phyloP scores from a whole-genome alignment of 2,329 filamentous ascomycete species.

The Hymenoscyphus fructigenus region DNA sequence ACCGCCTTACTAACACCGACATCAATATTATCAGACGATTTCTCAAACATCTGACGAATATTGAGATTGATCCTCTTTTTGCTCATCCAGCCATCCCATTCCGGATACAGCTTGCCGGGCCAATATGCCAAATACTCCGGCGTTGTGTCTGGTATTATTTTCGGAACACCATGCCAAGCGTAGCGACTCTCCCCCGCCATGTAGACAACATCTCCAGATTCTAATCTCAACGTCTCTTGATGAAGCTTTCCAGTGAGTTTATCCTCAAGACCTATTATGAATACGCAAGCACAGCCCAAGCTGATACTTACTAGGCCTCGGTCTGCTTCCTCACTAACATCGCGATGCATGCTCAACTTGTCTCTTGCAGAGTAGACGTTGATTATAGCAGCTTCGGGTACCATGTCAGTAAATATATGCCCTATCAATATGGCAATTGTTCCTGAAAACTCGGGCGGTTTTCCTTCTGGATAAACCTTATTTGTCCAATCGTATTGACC shows the following conservation, averaged over 20 bases:
- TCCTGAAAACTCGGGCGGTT: conserved; percentile 68
- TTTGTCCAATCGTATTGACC: conserved; percentile 96
- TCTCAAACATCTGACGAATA: conserved; percentile 77
- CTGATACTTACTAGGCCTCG: conserved; percentile 81
- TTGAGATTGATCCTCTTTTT: conserved; percentile 90
- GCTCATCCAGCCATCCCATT: conserved; percentile 85
- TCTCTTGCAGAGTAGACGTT: conserved; percentile 92
- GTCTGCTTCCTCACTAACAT: conserved; percentile 84
- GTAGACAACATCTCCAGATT: conserved; percentile 85
- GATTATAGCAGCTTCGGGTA: conserved; percentile 85
- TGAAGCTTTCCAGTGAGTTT: conserved; percentile 35
- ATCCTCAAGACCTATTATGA: conserved; percentile 68
- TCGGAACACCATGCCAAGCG: conserved; percentile 94
- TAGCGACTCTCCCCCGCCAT: conserved; percentile 82
- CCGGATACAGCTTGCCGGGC: conserved; percentile 56
- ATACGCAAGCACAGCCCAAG: conserved; percentile 85
- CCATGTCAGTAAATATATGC: conserved; percentile 71
- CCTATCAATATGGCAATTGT: conserved; percentile 71
- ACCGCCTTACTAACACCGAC: background rate
- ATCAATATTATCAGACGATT: background rate
- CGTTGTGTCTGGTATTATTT: conserved; percentile 77
- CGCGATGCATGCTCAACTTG: conserved; percentile 87
- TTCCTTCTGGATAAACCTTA: conserved; percentile 72
- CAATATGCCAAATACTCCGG: conserved; percentile 72
- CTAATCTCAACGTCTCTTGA: conserved; percentile 63